Evolutionary conservation across 768 basidiomycete species (phyloP).

Genomic region (Lyophyllum atratum): DNA sequence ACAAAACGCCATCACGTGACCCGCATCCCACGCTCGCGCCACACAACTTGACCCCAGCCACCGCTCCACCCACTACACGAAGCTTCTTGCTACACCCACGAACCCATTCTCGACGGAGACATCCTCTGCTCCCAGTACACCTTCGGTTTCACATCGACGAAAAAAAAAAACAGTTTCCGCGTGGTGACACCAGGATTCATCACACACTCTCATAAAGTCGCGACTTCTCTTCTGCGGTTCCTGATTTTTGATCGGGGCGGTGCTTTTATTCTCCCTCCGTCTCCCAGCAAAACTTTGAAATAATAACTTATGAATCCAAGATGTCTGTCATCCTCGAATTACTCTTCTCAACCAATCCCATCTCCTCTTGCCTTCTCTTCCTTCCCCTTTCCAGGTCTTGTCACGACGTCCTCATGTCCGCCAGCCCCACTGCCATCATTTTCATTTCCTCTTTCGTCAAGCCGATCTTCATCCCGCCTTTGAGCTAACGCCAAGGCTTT

Average conservation of each 20-base stretch:
- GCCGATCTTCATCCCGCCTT: constrained; percentile 4
- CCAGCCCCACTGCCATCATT: background rate
- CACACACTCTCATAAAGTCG: background rate
- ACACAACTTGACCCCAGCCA: too few relatives aligned
- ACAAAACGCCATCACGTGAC: constrained; percentile 13
- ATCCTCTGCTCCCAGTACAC: background rate
- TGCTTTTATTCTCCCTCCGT: background rate
- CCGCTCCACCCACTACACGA: too few relatives aligned
- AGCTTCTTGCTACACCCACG: background rate
- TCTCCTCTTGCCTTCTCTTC: constrained; percentile 1
- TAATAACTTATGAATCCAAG: background rate
- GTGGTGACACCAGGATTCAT: constrained; percentile 10
- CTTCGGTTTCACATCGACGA: background rate
- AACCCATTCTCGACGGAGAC: too few relatives aligned
- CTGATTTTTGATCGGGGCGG: background rate
- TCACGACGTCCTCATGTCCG: background rate
- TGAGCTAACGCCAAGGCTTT: constrained; percentile 9
- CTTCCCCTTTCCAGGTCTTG: constrained; percentile 8
- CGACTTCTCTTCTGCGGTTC: background rate
- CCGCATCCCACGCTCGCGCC: background rate
- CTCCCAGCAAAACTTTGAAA: background rate
- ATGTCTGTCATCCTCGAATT: constrained; percentile 4
- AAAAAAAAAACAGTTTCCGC: background rate
- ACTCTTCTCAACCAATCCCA: constrained; percentile 33
- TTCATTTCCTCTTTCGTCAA: constrained; percentile 9